These are phyloP conservation scores for Scytalidium sp. DNA, from an alignment of 2,329 filamentous ascomycete species.

Conservation along the genomic window DNA sequence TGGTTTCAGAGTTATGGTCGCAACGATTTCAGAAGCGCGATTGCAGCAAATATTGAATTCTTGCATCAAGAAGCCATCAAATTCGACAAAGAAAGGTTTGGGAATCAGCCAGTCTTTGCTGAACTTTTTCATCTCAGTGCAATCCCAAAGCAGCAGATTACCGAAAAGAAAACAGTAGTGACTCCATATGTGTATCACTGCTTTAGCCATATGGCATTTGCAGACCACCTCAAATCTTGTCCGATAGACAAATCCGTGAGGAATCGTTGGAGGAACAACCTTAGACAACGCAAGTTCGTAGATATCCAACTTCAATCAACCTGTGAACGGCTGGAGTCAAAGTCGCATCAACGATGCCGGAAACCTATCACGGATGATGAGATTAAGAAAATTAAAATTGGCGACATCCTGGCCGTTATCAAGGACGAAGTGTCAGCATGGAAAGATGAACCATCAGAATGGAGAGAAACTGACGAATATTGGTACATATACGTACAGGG, in stretches of 20 bases:
- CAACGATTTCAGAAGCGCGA: conserved; percentile 60
- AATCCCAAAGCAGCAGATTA: conserved; percentile 23
- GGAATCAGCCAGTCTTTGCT: conserved; percentile 31
- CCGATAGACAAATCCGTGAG: not conserved
- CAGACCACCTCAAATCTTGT: conserved; percentile 42
- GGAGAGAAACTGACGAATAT: conserved; percentile 41
- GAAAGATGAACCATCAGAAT: conserved; percentile 45
- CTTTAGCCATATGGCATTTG: conserved; percentile 64
- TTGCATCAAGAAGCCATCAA: conserved; percentile 62
- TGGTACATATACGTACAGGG: conserved; percentile 72
- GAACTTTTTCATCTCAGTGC: conserved; percentile 29
- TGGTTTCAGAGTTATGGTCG: conserved; percentile 55
- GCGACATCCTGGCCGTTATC: conserved; percentile 46
- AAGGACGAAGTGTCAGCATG: conserved; percentile 51
- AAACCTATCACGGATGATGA: conserved; percentile 28
- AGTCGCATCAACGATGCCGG: not conserved
- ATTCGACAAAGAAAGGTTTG: conserved; percentile 17
- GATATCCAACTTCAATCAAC: not conserved
- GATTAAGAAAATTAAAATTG: conserved; percentile 46
- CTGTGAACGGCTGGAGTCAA: not conserved
- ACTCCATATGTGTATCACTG: conserved; percentile 65
- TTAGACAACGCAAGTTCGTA: not conserved
- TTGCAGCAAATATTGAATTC: conserved; percentile 60
- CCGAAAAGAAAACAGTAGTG: conserved; percentile 53
- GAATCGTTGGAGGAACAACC: not conserved